Conservation (phyloP, 2,329 filamentous ascomycete genomes). For the Microdochium nivale region DNA sequence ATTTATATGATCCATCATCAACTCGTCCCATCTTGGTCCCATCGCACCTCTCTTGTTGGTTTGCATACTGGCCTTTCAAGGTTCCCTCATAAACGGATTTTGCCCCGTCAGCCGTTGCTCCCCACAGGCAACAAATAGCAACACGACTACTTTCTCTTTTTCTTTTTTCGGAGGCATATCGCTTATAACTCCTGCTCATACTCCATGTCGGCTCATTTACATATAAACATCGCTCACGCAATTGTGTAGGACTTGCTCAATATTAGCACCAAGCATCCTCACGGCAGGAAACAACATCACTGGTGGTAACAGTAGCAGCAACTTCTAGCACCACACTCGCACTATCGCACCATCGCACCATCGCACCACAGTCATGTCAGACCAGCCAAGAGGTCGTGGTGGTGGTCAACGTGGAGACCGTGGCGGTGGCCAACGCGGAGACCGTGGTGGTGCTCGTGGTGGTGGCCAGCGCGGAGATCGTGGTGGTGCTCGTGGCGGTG, state of each 20-base stretch:
- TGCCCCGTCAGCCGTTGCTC: too few relatives aligned
- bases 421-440: slow-evolving; percentile 5
- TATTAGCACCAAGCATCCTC: too few relatives aligned
- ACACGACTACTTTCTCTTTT: not conserved
- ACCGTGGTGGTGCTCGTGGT: slow-evolving; percentile 7
- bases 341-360: not conserved
- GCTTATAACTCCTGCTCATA: not conserved
- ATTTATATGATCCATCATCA: too few relatives aligned
- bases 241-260: not conserved
- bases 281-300: too few relatives aligned
- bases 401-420: slow-evolving; percentile 9
- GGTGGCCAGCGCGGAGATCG: slow-evolving; percentile 11
- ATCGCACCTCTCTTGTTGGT: too few relatives aligned
- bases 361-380: not conserved
- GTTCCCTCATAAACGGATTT: too few relatives aligned
- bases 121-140: too few relatives aligned
- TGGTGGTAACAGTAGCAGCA: too few relatives aligned
- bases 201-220: not conserved
- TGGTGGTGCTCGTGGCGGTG: slow-evolving; percentile 5
- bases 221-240: not conserved
- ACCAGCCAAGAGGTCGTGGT: slow-evolving; percentile 4
- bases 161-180: not conserved
- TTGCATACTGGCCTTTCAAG: too few relatives aligned
- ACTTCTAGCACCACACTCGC: not conserved
- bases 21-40: too few relatives aligned